phyloP scores from a whole-genome alignment of 371 early-diverging fungal species.

The Saksenaea vasiformis region DNA sequence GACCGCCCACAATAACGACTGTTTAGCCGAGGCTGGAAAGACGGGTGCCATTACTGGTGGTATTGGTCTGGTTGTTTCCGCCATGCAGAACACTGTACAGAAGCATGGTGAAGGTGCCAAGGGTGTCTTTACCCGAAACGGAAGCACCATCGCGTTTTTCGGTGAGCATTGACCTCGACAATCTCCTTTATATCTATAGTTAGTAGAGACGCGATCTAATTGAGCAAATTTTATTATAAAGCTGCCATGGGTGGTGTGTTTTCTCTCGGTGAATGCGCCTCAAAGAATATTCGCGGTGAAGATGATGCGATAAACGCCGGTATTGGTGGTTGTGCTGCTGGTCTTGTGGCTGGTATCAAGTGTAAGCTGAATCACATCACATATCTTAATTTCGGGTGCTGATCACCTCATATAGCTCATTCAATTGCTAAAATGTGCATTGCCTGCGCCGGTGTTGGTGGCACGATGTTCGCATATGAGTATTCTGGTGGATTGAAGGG shows the following conservation, averaged over 20 bases:
- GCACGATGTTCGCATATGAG: conserved; percentile 73
- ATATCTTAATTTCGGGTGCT: conserved; percentile 1
- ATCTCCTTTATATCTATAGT: background rate
- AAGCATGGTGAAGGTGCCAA: conserved; percentile 66
- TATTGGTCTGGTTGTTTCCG: conserved; percentile 69
- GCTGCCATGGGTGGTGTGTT: conserved; percentile 84
- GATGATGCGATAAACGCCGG: conserved; percentile 74
- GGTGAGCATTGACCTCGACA: conserved; percentile 47
- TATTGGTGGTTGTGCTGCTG: conserved; percentile 77
- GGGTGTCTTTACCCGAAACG: conserved; percentile 69
- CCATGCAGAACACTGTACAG: conserved; percentile 72
- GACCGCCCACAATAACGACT: conserved; percentile 54
- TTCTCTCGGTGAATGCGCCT: conserved; percentile 65
- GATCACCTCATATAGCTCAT: conserved; percentile 35
- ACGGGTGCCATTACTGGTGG: conserved; percentile 63
- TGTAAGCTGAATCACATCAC: conserved; percentile 28
- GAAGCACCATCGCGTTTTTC: conserved; percentile 71
- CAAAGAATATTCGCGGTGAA: conserved; percentile 61
- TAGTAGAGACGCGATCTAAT: background rate
- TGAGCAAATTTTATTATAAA: conserved; percentile 20
- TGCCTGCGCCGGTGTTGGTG: conserved; percentile 69
- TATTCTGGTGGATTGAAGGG: conserved; percentile 69
- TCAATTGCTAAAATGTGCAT: conserved; percentile 62
- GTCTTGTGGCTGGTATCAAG: conserved; percentile 70
- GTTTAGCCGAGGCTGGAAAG: conserved; percentile 57